Evolutionary conservation across 352 stramenopile genomes (phyloP), one percentile per base, ranked within the genome.

Genomic region (Phytophthora pseudosyringae): DNA sequence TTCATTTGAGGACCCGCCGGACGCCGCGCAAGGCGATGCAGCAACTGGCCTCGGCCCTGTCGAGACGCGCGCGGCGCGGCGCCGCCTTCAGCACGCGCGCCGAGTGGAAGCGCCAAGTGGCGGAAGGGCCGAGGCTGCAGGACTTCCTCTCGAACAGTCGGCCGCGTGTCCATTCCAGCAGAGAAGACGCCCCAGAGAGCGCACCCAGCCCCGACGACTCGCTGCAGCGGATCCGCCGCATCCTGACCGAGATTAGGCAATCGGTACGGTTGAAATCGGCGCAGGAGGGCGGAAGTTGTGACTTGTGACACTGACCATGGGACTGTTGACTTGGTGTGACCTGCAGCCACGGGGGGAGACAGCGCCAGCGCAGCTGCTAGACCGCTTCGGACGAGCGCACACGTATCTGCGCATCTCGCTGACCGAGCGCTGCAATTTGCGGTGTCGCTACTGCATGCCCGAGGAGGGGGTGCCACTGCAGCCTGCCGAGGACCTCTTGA

Each of bases 361-460:
- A 15, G 46, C 16, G 13, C 38, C 46, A 12, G 28, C 59, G 32
- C 65, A 70, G 49, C 65, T 97, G 6, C 61, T 89, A 16, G 97
- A 99, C 75, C 75, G 66, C 0, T 98, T 97, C 67, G 88, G 92
- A 10, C 80, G 97, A 36, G 69, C 82, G 29, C 97, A 99, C 75
- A 97, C 85, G 49, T 99, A 99, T 76, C 68, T 99, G 41, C 87
- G 97, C 44, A 98, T 99, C 54, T 99, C 94, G 32, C 71, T 99
- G 32, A 97, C 94, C 1, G 96, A 99, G 76, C 88, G 94, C 28
- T 99, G 97, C 75, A 99, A 99, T 77, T 80, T 99, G 44, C 78
- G 96, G 31, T 99, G 97, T 76, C 80, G 85, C 11, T 99, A 99
- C 73, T 99, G 97, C 66, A 99, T 99, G 97, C 97, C 97, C 0